Evolutionary conservation across 805 yeast species (phyloP), one percentile per base, ranked within the genome.

Genomic region (Saccharomycopsis fibuligera): DNA sequence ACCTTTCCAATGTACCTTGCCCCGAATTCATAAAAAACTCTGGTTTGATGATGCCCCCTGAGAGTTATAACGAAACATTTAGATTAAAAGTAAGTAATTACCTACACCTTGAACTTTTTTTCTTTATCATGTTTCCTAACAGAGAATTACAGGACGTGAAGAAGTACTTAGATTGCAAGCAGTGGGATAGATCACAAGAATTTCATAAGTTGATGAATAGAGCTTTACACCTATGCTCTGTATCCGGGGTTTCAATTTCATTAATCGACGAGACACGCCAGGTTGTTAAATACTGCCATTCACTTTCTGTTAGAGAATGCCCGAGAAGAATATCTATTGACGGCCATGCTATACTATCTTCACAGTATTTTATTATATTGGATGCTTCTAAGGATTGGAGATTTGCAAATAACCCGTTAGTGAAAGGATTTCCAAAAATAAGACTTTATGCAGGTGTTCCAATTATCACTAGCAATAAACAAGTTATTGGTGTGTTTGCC

Each of bases 321-420:
- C 79, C 79, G 10, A 67, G 87, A 45, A 63, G 62, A 19, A 64
- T 79, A 2, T 79, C 88, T 5, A 62, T 85, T 41, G 93, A 85
- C 60, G 79, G 79, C 6, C 91, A 85, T 63, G 70, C 88, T 0
- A 70, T 85, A 1, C 63, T 85, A 31, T 81, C 89, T 0, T 61
- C 68, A 5, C 79, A 70, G 2, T 70, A 72, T 52, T 75, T 85
- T 47, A 66, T 78, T 3, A 55, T 85, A 5, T 59, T 70, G 4
- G 86, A 84, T 60, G 80, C 89, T 2, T 61, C 78, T 4, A 65
- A 66, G 31, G 95, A 85, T 59, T 85, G 95, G 93, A 68, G 95
- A 60, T 74, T 81, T 3, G 57, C 63, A 16, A 64, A 68, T 36
- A 81, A 78, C 57, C 91, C 91, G 0, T 67, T 83, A 42, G 86